Conservation (phyloP, 257 asterid species). For the Solanum arcanum region DNA sequence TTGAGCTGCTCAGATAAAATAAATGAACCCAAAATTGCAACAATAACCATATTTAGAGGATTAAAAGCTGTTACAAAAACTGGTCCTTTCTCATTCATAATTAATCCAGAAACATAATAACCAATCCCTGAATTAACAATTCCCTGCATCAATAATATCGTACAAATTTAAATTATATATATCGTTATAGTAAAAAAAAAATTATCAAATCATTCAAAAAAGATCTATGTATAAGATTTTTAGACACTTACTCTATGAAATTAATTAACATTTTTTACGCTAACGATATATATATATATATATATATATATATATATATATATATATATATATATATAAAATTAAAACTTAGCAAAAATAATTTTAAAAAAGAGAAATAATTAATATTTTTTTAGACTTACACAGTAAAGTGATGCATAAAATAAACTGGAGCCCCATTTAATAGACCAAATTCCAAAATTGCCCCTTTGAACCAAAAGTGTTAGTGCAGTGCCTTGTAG, state of each 20-base stretch:
- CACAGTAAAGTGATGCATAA: slow-evolving; percentile 46
- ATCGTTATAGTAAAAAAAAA: not conserved
- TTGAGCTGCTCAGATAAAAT: slow-evolving; percentile 23
- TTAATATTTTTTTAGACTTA: not conserved
- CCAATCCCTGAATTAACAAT: slow-evolving; percentile 35
- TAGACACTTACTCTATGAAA: too few species aligned
- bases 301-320: too few species aligned
- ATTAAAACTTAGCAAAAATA: not conserved
- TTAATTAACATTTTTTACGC: not conserved
- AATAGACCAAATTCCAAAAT: slow-evolving; percentile 36
- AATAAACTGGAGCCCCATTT: slow-evolving; percentile 35
- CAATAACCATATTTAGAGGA: slow-evolving; percentile 38
- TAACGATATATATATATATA: not conserved
- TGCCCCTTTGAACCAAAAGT: slow-evolving; percentile 32
- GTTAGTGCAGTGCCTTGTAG: slow-evolving; percentile 36
- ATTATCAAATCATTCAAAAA: not conserved
- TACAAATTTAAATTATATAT: not conserved
- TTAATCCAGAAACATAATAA: slow-evolving; percentile 31
- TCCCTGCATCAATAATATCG: slow-evolving; percentile 28
- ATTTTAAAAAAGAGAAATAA: too few species aligned
- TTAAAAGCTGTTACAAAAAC: slow-evolving; percentile 37
- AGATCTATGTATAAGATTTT: not conserved
- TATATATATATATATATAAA: not conserved
- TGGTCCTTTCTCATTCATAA: slow-evolving; percentile 37
- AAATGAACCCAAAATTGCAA: slow-evolving; percentile 33